Conservation (phyloP, 2,329 filamentous ascomycete genomes). For the Colletotrichum cordylinicola region DNA sequence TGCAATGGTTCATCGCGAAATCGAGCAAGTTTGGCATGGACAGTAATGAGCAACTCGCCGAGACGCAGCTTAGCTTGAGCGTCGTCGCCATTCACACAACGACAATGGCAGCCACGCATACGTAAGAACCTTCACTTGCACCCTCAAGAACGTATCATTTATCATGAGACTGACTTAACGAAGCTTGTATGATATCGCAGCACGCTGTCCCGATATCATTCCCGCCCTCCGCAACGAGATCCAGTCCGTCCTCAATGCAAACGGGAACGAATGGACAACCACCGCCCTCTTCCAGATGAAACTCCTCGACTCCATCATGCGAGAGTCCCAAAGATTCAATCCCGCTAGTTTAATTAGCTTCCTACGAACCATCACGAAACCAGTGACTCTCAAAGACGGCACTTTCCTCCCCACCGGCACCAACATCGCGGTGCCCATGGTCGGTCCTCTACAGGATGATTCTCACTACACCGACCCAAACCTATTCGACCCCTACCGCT, state of each 20-base stretch:
- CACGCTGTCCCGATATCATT: not conserved
- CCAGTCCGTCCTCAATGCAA: not conserved
- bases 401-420: conserved; percentile 50
- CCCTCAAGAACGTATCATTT: too few relatives aligned
- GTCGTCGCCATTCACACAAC: conserved; percentile 60
- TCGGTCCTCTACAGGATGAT: conserved; percentile 40
- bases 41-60: conserved; percentile 27
- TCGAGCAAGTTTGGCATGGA: not conserved
- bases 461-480: conserved; percentile 36
- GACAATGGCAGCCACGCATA: not conserved
- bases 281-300: conserved; percentile 55
- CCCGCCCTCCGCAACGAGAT: not conserved
- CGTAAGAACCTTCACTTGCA: not conserved
- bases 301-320: conserved; percentile 45
- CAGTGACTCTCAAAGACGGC: conserved; percentile 59
- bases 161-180: not conserved
- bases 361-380: conserved; percentile 52
- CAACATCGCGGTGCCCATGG: conserved; percentile 45
- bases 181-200: not conserved
- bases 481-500: conserved; percentile 4
- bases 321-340: conserved; percentile 38
- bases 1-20: not conserved
- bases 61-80: conserved; percentile 46
- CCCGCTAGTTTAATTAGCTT: conserved; percentile 43
- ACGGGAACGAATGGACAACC: conserved; percentile 41